A percentile compares a stretch with the other conserved stretches of the same genome.
Conservation (phyloP, 164 flowering plant species). For the Macadamia integrifolia region DNA sequence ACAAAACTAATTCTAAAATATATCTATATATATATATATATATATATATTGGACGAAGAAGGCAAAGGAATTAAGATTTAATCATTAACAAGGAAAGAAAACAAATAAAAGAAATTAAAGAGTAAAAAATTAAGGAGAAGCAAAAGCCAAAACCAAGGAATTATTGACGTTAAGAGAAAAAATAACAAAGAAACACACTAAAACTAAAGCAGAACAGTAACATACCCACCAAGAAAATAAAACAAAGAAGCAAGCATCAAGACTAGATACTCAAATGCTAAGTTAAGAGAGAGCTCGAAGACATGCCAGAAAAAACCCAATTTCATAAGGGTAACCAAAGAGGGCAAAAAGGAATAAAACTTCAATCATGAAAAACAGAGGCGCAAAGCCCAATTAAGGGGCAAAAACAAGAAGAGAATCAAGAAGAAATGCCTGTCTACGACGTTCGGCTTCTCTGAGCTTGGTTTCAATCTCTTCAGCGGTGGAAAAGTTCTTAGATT, state of each 20-base stretch:
- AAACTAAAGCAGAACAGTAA: not conserved
- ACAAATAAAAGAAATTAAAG: not conserved
- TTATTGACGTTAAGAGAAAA: not conserved
- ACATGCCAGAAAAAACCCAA: too few relatives aligned
- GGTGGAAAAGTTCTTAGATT: slow-evolving; percentile 38
- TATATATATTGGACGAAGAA: not conserved
- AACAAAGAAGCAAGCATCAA: too few relatives aligned
- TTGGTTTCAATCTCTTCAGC: slow-evolving; percentile 82
- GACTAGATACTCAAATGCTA: too few relatives aligned
- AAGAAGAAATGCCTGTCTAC: slow-evolving; percentile 61
- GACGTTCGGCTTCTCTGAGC: slow-evolving; percentile 81
- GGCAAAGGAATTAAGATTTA: not conserved
- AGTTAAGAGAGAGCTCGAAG: too few relatives aligned
- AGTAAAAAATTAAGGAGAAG: not conserved
- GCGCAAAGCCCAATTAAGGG: too few relatives aligned
- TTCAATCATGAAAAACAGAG: too few relatives aligned
- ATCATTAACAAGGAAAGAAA: not conserved
- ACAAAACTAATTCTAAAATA: too few relatives aligned
- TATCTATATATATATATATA: too few relatives aligned
- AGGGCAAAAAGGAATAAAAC: not conserved
- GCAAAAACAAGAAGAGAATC: too few relatives aligned
- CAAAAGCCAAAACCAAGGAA: not conserved
- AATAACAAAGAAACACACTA: not conserved
- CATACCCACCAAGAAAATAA: too few relatives aligned
- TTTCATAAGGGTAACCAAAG: not conserved